Percentiles rank a stretch among this genome's conserved stretches.
These are phyloP conservation scores for Fusarium hainanense DNA, from an alignment of 2,329 filamentous ascomycete genomes.

Conservation along the genomic window DNA sequence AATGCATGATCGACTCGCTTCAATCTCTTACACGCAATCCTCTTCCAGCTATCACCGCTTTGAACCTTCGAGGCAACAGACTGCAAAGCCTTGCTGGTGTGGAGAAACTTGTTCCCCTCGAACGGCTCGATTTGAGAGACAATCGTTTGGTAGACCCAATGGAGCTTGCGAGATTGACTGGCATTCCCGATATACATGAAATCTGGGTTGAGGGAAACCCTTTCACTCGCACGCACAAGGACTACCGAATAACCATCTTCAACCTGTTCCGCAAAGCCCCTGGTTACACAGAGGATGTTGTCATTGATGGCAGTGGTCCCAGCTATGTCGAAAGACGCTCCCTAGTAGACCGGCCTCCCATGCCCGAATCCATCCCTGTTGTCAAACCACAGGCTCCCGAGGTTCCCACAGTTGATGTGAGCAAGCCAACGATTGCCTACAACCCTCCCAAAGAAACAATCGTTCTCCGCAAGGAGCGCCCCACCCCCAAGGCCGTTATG, in stretches of 20 bases:
- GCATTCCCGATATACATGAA: conserved; percentile 90
- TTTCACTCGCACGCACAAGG: conserved; percentile 86
- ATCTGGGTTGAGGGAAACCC: conserved; percentile 94
- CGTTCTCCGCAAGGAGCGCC: conserved; percentile 70
- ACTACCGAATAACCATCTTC: conserved; percentile 91
- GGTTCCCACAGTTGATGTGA: conserved; percentile 71
- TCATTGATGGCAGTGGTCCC: conserved; percentile 86
- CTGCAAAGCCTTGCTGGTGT: conserved; percentile 88
- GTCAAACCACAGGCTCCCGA: conserved; percentile 76
- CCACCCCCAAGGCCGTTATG: conserved; percentile 62
- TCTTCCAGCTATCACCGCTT: conserved; percentile 89
- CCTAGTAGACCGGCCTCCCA: conserved; percentile 82
- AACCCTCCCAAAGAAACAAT: conserved; percentile 61
- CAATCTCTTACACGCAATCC: conserved; percentile 88
- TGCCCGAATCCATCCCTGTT: conserved; percentile 80
- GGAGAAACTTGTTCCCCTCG: conserved; percentile 87
- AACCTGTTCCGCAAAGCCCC: conserved; percentile 93
- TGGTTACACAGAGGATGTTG: conserved; percentile 89
- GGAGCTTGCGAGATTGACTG: conserved; percentile 88
- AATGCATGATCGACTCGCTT: conserved; percentile 97
- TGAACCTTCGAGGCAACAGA: conserved; percentile 91
- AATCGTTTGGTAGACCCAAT: conserved; percentile 91
- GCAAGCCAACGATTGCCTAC: conserved; percentile 72
- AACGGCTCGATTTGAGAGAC: conserved; percentile 90
- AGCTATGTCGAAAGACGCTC: conserved; percentile 87